Conservation (phyloP, 1,139 yeast species). For the Sugiyamaella xylanicola region DNA sequence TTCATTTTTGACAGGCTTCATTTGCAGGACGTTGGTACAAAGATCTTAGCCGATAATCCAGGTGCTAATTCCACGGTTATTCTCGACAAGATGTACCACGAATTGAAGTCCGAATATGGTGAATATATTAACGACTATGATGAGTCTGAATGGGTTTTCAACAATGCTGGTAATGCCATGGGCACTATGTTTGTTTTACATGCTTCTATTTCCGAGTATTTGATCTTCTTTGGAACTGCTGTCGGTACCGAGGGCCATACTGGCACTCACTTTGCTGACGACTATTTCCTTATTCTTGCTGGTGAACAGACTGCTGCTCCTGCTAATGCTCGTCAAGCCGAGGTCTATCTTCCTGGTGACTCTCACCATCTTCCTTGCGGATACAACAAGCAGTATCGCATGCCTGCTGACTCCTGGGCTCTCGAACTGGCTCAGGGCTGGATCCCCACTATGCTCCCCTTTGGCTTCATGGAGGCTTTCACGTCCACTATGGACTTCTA, state of each 20-base stretch:
- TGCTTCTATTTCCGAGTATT: constrained; percentile 91
- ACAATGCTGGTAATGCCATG: constrained; percentile 99
- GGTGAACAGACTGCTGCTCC: constrained; percentile 78
- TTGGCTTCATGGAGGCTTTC: constrained; percentile 81
- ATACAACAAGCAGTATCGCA: constrained; percentile 74
- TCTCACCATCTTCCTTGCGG: constrained; percentile 80
- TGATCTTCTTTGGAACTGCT: constrained; percentile 86
- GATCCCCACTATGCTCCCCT: constrained; percentile 97
- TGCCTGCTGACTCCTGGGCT: constrained; percentile 76
- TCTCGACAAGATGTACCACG: constrained; percentile 61
- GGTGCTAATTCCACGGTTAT: constrained; percentile 63
- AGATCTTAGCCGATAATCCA: constrained; percentile 53
- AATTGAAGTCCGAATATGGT: constrained; percentile 65
- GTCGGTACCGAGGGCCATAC: constrained; percentile 95
- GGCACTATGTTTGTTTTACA: constrained; percentile 94
- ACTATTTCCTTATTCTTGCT: constrained; percentile 83
- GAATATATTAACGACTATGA: constrained; percentile 67
- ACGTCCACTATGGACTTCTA: constrained; percentile 78
- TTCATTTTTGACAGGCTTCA: constrained; percentile 59
- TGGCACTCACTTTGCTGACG: constrained; percentile 95
- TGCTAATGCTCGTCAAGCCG: constrained; percentile 62
- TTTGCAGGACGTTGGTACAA: constrained; percentile 51
- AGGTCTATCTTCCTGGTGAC: constrained; percentile 69
- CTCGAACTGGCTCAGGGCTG: constrained; percentile 97
- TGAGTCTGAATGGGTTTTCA: constrained; percentile 88